A percentile compares a stretch with the other conserved stretches of the same genome.
These are phyloP conservation scores for Myrica gale DNA, from an alignment of 306 rosid species.

Conservation along the genomic window DNA sequence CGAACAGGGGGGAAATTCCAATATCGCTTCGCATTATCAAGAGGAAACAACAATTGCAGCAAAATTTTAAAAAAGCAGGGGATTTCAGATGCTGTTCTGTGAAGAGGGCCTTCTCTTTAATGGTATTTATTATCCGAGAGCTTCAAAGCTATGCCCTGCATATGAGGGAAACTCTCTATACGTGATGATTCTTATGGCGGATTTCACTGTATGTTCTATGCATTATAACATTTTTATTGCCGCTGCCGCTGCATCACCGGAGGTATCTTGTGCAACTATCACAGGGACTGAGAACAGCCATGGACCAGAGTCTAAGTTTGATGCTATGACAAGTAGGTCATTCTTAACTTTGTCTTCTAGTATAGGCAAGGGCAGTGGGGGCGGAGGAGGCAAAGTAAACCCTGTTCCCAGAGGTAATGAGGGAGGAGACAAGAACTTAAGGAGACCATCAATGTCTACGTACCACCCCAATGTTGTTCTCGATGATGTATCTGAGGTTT, in stretches of 20 bases:
- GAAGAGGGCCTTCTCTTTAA: constrained; percentile 56
- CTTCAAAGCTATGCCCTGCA: constrained; percentile 61
- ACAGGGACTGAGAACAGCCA: constrained; percentile 9
- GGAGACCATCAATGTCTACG: not conserved
- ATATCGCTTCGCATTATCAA: constrained; percentile 56
- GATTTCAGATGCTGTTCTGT: constrained; percentile 41
- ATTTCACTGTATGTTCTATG: constrained; percentile 61
- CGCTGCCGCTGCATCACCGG: not conserved
- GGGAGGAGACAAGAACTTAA: constrained; percentile 4
- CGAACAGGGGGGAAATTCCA: constrained; percentile 51
- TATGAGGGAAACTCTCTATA: constrained; percentile 44
- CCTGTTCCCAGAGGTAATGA: constrained; percentile 22
- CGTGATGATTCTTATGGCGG: constrained; percentile 61
- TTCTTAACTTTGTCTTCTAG: not conserved
- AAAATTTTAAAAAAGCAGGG: constrained; percentile 32
- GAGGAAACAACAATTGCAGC: constrained; percentile 51
- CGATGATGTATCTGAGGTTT: not conserved
- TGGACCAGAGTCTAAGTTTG: constrained; percentile 15
- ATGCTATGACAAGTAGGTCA: not conserved
- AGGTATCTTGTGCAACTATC: not conserved
- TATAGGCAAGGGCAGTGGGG: not conserved
- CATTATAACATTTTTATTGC: constrained; percentile 31
- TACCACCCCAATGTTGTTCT: constrained; percentile 21
- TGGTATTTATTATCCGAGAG: constrained; percentile 58
- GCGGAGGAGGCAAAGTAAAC: constrained; percentile 9